Evolutionary conservation across 352 stramenopile genomes (phyloP).

Genomic region (Elongisporangium anandrum): DNA sequence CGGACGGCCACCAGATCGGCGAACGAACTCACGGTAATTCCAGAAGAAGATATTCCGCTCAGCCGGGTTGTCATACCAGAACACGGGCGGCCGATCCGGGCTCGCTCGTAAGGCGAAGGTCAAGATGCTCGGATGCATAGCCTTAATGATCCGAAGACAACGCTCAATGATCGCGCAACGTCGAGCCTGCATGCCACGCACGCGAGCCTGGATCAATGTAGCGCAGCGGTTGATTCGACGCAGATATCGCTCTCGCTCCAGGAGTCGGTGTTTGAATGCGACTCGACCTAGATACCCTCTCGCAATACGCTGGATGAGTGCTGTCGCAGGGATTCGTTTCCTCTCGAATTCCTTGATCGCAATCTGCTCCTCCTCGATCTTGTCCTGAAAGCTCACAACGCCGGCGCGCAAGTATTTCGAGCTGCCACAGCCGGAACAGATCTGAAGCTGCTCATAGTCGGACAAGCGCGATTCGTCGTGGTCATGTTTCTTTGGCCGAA

Average conservation of each 20-base stretch:
- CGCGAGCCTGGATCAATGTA: constrained; percentile 49
- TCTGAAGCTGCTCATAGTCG: constrained; percentile 53
- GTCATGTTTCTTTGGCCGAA: constrained; percentile 16
- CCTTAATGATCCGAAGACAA: constrained; percentile 53
- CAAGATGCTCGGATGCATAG: constrained; percentile 51
- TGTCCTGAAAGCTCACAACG: constrained; percentile 71
- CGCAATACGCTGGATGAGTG: constrained; percentile 57
- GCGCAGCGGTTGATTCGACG: constrained; percentile 46
- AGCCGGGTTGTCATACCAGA: constrained; percentile 68
- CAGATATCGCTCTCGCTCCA: constrained; percentile 44
- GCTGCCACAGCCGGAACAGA: constrained; percentile 59
- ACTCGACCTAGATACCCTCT: constrained; percentile 56
- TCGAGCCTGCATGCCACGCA: constrained; percentile 59
- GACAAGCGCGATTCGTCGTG: constrained; percentile 12
- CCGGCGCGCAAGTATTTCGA: constrained; percentile 66
- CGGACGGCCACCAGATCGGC: constrained; percentile 45
- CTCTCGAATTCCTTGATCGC: constrained; percentile 66
- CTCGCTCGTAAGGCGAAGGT: constrained; percentile 24
- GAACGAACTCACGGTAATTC: constrained; percentile 79
- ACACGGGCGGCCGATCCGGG: constrained; percentile 45
- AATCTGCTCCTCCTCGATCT: constrained; percentile 62
- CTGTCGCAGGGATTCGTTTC: constrained; percentile 39
- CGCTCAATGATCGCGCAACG: constrained; percentile 55
- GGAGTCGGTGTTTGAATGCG: constrained; percentile 38
- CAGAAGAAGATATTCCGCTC: constrained; percentile 62